phyloP scores from a whole-genome alignment of 768 basidiomycete genomes.

The Lactifluus echinatus region DNA sequence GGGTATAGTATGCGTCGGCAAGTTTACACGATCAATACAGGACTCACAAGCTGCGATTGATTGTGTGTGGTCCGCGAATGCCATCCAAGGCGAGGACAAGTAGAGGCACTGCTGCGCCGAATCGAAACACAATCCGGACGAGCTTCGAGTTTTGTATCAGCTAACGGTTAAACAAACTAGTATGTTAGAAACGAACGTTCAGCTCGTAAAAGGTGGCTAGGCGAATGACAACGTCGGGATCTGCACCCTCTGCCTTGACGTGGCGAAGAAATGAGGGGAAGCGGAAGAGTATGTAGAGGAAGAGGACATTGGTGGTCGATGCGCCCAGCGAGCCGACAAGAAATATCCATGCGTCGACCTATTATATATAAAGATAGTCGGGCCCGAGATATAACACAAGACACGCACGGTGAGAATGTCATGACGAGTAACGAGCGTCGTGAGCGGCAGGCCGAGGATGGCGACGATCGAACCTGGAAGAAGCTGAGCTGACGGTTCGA shows the following conservation, averaged over 20 bases:
- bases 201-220: constrained; percentile 68
- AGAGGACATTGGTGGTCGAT: constrained; percentile 56
- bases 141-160: constrained; percentile 33
- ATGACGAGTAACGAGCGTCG: constrained; percentile 49
- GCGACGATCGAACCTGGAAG: constrained; percentile 51
- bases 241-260: constrained; percentile 66
- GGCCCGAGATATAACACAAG: not conserved
- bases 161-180: not conserved
- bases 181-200: constrained; percentile 44
- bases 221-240: constrained; percentile 64
- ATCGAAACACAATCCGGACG: constrained; percentile 66
- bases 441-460: constrained; percentile 64
- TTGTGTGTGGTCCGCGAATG: constrained; percentile 38
- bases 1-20: not conserved
- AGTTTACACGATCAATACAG: not conserved
- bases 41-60: constrained; percentile 52
- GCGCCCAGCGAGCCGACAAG: constrained; percentile 60
- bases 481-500: too few relatives aligned
- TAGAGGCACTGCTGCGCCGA: constrained; percentile 63
- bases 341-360: constrained; percentile 73
- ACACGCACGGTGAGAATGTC: constrained; percentile 47
- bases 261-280: constrained; percentile 65
- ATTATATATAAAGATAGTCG: too few relatives aligned
- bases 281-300: constrained; percentile 59
- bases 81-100: constrained; percentile 61